Conservation (phyloP, 208 protist species). For the Strigomonas oncopelti region DNA sequence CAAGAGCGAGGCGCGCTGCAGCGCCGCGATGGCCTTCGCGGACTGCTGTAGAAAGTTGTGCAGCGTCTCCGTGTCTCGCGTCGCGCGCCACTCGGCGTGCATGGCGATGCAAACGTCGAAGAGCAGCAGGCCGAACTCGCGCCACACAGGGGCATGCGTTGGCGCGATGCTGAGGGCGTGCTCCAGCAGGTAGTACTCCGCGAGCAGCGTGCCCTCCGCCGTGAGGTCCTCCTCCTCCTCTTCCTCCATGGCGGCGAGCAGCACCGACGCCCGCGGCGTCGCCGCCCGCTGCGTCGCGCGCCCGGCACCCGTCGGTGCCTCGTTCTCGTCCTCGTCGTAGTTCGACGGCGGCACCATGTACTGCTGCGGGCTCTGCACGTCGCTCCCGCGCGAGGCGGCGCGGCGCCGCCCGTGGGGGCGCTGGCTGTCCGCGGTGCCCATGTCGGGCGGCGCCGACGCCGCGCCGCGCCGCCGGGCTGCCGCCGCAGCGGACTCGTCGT, state of each 20-base stretch:
- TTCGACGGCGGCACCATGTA: no score
- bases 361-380: slow-evolving; percentile 1
- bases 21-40: slow-evolving; percentile 67
- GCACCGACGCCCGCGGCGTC: neutral
- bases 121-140: slow-evolving; percentile 80
- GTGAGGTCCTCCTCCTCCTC: slow-evolving; percentile 29
- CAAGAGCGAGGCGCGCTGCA: slow-evolving; percentile 73
- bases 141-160: slow-evolving; percentile 43
- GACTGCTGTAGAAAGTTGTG: slow-evolving; percentile 76
- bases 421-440: neutral
- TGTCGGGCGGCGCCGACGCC: neutral
- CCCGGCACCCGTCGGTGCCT: neutral
- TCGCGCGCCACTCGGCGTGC: slow-evolving; percentile 65
- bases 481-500: neutral
- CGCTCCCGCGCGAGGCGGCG: neutral
- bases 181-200: slow-evolving; percentile 82
- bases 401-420: neutral
- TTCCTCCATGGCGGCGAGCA: slow-evolving; percentile 7
- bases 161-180: slow-evolving; percentile 54
- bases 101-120: slow-evolving; percentile 87
- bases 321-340: neutral
- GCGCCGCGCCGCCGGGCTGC: no score
- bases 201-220: slow-evolving; percentile 45
- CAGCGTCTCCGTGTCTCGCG: slow-evolving; percentile 66
- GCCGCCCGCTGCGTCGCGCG: neutral